phyloP scores from a whole-genome alignment of 2,329 filamentous ascomycete genomes.

The Scorias spongiosa region DNA sequence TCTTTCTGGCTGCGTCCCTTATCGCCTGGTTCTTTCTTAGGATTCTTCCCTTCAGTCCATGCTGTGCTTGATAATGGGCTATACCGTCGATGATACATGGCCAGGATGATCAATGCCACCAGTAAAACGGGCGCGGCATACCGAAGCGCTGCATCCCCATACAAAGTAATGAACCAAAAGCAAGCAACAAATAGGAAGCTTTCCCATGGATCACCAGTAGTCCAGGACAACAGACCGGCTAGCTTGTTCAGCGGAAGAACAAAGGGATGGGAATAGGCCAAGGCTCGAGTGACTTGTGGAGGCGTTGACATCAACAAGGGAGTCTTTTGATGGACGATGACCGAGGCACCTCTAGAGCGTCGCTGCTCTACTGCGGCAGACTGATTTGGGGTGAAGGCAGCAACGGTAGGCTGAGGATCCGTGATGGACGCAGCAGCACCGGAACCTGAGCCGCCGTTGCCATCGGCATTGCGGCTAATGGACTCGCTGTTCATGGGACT shows the following conservation, averaged over 20 bases:
- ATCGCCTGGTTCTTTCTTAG: constrained; percentile 27
- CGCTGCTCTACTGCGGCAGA: constrained; percentile 40
- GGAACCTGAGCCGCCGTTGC: constrained; percentile 3
- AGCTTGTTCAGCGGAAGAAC: constrained; percentile 76
- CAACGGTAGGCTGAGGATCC: constrained; percentile 55
- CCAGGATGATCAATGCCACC: constrained; percentile 63
- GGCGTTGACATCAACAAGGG: constrained; percentile 85
- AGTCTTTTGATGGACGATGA: constrained; percentile 93
- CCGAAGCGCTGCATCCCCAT: constrained; percentile 69
- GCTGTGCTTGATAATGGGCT: constrained; percentile 79
- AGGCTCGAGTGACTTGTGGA: constrained; percentile 80
- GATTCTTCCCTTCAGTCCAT: constrained; percentile 48
- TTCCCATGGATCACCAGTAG: constrained; percentile 85
- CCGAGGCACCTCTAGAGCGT: constrained; percentile 22
- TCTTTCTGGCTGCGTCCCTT: constrained; percentile 31
- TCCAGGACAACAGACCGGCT: constrained; percentile 82
- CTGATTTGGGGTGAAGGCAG: constrained; percentile 77
- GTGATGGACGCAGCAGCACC: constrained; percentile 14
- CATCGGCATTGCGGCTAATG: constrained; percentile 12
- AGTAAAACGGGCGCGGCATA: constrained; percentile 72
- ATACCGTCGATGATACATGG: constrained; percentile 84
- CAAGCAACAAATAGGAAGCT: constrained; percentile 75
- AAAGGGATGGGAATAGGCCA: constrained; percentile 93
- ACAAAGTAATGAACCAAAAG: constrained; percentile 78
- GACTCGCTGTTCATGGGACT: constrained; percentile 30